Conservation (phyloP, 495 filamentous ascomycete species). For the Aspergillus ostianus region DNA sequence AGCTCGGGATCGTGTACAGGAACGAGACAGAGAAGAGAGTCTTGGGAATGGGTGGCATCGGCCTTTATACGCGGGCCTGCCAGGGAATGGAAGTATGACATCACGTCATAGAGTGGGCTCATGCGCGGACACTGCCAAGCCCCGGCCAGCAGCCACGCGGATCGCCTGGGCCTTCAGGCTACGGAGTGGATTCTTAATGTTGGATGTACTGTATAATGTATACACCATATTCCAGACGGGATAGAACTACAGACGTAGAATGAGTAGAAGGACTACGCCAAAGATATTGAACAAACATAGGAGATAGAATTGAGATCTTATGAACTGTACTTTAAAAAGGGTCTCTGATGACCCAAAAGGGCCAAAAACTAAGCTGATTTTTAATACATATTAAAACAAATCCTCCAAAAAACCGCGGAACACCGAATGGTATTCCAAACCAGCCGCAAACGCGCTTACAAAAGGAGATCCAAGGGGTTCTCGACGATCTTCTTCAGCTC, state of each 20-base stretch:
- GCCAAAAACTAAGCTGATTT: conserved; percentile 28
- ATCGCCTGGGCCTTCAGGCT: no score
- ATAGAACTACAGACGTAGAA: no score
- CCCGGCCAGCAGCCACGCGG: not conserved
- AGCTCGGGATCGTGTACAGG: not conserved
- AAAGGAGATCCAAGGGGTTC: conserved; percentile 90
- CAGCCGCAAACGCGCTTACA: conserved; percentile 50
- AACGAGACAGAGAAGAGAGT: conserved; percentile 5
- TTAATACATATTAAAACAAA: conserved; percentile 49
- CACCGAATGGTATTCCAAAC: conserved; percentile 12
- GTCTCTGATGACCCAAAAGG: conserved; percentile 30
- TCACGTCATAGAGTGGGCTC: conserved; percentile 31
- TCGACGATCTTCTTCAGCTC: conserved; percentile 97
- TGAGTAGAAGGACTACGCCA: no score
- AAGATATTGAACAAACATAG: conserved; percentile 10
- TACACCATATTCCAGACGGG: no score
- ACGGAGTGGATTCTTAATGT: no score
- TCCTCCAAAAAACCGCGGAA: conserved; percentile 8
- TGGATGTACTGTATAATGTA: no score
- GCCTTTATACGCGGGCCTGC: conserved; percentile 19
- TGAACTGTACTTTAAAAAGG: conserved; percentile 32
- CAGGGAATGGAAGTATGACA: conserved; percentile 22
- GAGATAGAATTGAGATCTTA: conserved; percentile 38
- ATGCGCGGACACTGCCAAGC: not conserved
- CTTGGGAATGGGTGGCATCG: conserved; percentile 8